Percentiles rank a stretch among this genome's conserved stretches.
phyloP scores from a whole-genome alignment of 2,329 filamentous ascomycete genomes.

The Penicillium hesseltinei region DNA sequence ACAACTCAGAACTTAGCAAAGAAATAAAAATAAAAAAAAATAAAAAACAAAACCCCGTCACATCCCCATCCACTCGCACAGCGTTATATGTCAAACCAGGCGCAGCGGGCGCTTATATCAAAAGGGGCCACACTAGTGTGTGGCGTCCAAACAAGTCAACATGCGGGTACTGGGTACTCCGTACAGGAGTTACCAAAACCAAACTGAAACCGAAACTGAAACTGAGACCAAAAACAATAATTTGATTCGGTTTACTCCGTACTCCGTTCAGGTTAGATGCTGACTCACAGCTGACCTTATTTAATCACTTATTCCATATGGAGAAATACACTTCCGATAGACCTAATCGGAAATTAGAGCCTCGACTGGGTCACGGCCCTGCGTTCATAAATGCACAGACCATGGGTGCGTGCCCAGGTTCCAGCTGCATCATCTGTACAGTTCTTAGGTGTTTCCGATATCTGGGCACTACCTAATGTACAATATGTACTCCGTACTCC shows the following conservation, averaged over 20 bases:
- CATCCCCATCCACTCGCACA: conserved; percentile 1
- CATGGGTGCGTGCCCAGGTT: conserved; percentile 5
- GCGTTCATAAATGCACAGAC: background rate
- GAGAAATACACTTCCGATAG: background rate
- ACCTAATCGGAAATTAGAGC: background rate
- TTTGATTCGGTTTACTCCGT: background rate
- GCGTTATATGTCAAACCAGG: conserved; percentile 17
- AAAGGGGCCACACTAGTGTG: conserved; percentile 3
- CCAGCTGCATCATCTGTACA: background rate
- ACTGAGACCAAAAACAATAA: background rate
- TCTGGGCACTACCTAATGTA: no score
- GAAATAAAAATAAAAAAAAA: background rate
- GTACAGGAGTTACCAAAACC: background rate
- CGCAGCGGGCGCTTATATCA: conserved; percentile 20
- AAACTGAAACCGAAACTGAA: background rate
- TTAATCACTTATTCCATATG: background rate
- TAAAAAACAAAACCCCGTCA: background rate
- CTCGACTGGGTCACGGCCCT: background rate
- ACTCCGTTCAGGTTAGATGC: background rate
- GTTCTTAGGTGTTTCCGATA: background rate
- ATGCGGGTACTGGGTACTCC: background rate
- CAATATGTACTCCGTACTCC: no score
- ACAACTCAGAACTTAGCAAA: background rate
- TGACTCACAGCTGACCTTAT: background rate
- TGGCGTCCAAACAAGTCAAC: background rate